phyloP scores from a whole-genome alignment of 495 filamentous ascomycete species.

The Polyplosphaeria fusca region DNA sequence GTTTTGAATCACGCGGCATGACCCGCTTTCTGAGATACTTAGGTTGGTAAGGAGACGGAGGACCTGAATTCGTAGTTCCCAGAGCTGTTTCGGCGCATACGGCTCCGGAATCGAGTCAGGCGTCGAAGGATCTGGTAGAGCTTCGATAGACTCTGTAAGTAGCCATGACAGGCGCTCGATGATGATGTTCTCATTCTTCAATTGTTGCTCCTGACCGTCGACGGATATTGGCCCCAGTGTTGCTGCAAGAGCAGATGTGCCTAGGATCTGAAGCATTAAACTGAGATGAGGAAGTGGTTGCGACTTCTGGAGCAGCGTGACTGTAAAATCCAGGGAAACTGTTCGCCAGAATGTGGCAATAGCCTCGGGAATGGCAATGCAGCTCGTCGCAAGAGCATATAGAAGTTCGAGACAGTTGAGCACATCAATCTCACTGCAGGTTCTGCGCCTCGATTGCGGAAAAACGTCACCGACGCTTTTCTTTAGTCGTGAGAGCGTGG shows the following conservation, averaged over 20 bases:
- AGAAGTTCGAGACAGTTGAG: slow-evolving; percentile 57
- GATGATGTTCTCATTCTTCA: slow-evolving; percentile 58
- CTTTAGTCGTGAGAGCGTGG: slow-evolving; percentile 8
- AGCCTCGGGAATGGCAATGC: slow-evolving; percentile 44
- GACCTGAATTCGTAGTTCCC: slow-evolving; percentile 55
- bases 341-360: slow-evolving; percentile 57
- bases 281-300: slow-evolving; percentile 55
- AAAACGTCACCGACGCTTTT: neutral
- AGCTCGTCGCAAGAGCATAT: slow-evolving; percentile 53
- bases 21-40: slow-evolving; percentile 49
- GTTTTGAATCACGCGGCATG: slow-evolving; percentile 53
- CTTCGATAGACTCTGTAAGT: slow-evolving; percentile 54
- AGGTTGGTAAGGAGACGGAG: slow-evolving; percentile 55
- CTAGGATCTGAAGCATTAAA: slow-evolving; percentile 56
- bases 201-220: slow-evolving; percentile 40
- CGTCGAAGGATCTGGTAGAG: slow-evolving; percentile 49
- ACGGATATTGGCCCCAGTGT: slow-evolving; percentile 59
- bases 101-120: slow-evolving; percentile 10
- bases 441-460: slow-evolving; percentile 45
- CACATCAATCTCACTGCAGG: slow-evolving; percentile 52
- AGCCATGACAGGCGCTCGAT: slow-evolving; percentile 60
- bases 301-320: slow-evolving; percentile 57
- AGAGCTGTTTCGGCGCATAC: slow-evolving; percentile 42
- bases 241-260: slow-evolving; percentile 54
- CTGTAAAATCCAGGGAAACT: slow-evolving; percentile 60